These are phyloP conservation scores for Lachnellula occidentalis DNA, from an alignment of 2,329 filamentous ascomycete species.

Conservation along the genomic window DNA sequence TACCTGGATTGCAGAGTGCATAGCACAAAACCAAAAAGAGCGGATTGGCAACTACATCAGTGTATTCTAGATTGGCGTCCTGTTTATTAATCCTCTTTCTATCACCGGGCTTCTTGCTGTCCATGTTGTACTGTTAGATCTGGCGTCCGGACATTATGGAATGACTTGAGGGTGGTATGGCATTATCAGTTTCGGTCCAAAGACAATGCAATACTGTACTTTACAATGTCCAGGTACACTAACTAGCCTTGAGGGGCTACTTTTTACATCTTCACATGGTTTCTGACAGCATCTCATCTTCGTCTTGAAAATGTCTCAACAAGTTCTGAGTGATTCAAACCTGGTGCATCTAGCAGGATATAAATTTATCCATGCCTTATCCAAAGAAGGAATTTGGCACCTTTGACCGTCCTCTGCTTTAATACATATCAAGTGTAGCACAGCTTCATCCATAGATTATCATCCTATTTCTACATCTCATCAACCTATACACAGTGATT, in stretches of 20 bases:
- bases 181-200: background rate
- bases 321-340: no score
- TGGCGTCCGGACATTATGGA: constrained; percentile 27
- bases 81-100: constrained; percentile 13
- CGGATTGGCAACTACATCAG: constrained; percentile 98
- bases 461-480: constrained; percentile 14
- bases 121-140: constrained; percentile 19
- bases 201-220: no score
- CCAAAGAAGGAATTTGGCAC: no score
- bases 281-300: background rate
- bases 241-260: no score
- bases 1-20: constrained; percentile 99
- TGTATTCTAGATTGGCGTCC: constrained; percentile 62
- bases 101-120: constrained; percentile 9
- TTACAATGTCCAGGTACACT: no score
- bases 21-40: constrained; percentile 99
- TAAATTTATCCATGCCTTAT: no score
- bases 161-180: constrained; percentile 3
- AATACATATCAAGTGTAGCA: background rate
- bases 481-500: constrained; percentile 5
- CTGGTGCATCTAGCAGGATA: background rate
- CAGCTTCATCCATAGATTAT: background rate
- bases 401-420: no score
- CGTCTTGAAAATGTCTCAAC: no score
- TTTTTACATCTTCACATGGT: no score